A percentile compares a stretch with the other conserved stretches of the same genome.
phyloP scores from a whole-genome alignment of 75 land plant species.

The Isoetes taiwanensis region DNA sequence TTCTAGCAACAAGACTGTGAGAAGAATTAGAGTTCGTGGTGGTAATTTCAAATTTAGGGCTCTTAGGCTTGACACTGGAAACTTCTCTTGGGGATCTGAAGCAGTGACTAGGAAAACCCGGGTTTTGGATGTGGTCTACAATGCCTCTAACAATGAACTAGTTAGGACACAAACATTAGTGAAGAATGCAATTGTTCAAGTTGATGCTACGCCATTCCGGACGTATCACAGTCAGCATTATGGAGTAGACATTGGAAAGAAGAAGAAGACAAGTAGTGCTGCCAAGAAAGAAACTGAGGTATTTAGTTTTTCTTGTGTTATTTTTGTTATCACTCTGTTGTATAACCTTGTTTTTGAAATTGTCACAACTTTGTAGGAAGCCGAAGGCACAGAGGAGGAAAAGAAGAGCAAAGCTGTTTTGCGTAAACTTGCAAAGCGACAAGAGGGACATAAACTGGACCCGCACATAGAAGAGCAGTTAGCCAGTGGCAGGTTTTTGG shows the following conservation, averaged over 20 bases:
- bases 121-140: conserved; percentile 65
- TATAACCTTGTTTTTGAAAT: too few species aligned
- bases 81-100: conserved; percentile 73
- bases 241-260: conserved; percentile 56
- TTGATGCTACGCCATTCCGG: conserved; percentile 75
- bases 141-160: conserved; percentile 75
- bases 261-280: conserved; percentile 40
- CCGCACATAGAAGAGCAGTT: conserved; percentile 69
- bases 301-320: too few species aligned
- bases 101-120: conserved; percentile 63
- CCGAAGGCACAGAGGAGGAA: conserved; percentile 38
- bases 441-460: conserved; percentile 43
- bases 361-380: too few species aligned
- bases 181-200: conserved; percentile 69
- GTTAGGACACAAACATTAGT: conserved; percentile 69
- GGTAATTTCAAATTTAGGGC: conserved; percentile 73
- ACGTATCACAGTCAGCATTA: conserved; percentile 59
- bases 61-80: conserved; percentile 55
- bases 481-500: conserved; percentile 40
- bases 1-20: conserved; percentile 54
- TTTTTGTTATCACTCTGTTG: too few species aligned
- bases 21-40: conserved; percentile 53
- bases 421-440: conserved; percentile 47
- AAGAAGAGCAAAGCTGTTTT: conserved; percentile 47
- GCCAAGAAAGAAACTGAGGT: conserved; percentile 14